Base-by-base conservation (phyloP, 202 grass and related monocot species). In the Brachypodium distachyon region DNA sequence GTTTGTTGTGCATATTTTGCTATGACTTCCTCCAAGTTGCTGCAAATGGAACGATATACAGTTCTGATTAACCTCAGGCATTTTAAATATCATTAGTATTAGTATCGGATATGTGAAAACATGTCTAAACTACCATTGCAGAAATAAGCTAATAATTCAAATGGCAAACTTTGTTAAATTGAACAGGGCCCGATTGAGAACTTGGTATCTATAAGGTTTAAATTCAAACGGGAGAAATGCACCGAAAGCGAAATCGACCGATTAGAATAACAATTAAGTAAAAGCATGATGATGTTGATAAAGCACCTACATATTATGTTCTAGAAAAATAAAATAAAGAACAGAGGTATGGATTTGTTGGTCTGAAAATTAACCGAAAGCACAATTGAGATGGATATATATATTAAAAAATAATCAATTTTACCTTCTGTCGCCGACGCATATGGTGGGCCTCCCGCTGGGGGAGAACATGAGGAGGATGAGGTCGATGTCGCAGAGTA, bases 381-480 rank as follows among this genome's bases (percentile, higher is more conserved):
- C n/a, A n/a, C n/a, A n/a, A n/a, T n/a, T n/a, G n/a, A n/a, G n/a
- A n/a, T n/a, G n/a, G n/a, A n/a, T n/a, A n/a, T n/a, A n/a, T n/a
- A n/a, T n/a, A n/a, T n/a, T n/a, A n/a, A n/a, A 0, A 43, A 18
- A 17, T 0, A 38, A 38, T 12, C 0, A 42, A 53, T 5, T 2
- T 19, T 82, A 98, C 96, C 91, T 90, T 27, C 17, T 85, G 3
- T 95, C 87, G 9, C 91, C 87, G 34, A 99, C 41, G 77, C 89
- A 99, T 8, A 99, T 72, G 33, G 87, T 92, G 0, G 96, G 91
- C 64, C 90, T 97, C 5, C 42, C 91, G 1, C 63, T 58, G 2
- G 87, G 87, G 7, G 94, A 94, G 58, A 97, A 97, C 83, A 97
- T 94, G 44, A 94, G 41, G 14, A 97, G 91, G 12, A 94, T 70